Evolutionary conservation across 768 basidiomycete species (phyloP).

Genomic region (Mrakia blollopis): DNA sequence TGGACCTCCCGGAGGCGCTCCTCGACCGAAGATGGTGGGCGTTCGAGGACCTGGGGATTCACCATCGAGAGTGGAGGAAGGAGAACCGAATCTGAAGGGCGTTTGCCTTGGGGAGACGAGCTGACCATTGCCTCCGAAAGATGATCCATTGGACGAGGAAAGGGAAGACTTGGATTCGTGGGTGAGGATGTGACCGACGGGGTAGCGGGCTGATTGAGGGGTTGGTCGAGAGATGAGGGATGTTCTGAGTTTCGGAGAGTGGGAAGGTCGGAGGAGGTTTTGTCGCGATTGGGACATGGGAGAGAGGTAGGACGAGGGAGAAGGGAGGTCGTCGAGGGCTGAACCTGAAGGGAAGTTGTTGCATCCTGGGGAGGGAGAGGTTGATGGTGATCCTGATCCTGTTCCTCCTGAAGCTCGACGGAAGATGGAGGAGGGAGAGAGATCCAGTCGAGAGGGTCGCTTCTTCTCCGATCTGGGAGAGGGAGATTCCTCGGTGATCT

Average conservation of each 20-base stretch:
- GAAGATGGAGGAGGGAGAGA: slow-evolving; percentile 12
- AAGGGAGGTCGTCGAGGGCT: background rate
- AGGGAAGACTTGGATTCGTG: background rate
- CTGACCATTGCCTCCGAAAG: background rate
- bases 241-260: background rate
- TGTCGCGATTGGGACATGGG: background rate
- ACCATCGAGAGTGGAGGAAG: background rate
- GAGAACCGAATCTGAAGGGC: background rate
- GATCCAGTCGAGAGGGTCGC: slow-evolving; percentile 10
- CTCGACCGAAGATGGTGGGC: no score
- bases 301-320: background rate
- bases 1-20: no score
- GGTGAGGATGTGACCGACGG: background rate
- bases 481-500: slow-evolving; percentile 7
- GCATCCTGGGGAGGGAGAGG: background rate
- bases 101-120: background rate
- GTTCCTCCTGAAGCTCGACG: background rate
- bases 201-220: background rate
- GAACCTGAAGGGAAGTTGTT: background rate
- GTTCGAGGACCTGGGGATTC: background rate
- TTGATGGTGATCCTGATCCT: no score
- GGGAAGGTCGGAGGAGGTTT: background rate
- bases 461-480: background rate
- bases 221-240: slow-evolving; percentile 1
- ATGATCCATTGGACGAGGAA: background rate